A percentile compares a stretch with the other conserved stretches of the same genome.
Conservation (phyloP, 495 filamentous ascomycete genomes). For the Penicillium tannophilum region DNA sequence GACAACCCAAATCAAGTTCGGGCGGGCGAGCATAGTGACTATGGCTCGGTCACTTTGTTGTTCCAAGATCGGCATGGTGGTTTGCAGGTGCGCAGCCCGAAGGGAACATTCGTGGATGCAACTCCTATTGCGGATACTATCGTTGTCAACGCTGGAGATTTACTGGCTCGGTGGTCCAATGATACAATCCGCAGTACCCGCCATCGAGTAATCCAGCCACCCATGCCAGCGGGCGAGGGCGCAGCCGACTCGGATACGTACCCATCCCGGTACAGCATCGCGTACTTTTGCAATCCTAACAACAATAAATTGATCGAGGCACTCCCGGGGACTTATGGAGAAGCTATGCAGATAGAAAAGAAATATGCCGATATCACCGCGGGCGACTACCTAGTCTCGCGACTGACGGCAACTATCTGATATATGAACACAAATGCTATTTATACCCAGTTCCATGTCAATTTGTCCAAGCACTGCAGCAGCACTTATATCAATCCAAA, state of each 20-base stretch:
- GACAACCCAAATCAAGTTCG: constrained; percentile 74
- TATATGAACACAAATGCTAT: background rate
- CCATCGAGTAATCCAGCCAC: constrained; percentile 89
- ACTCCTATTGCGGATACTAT: constrained; percentile 81
- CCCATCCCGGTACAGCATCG: constrained; percentile 54
- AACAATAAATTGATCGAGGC: constrained; percentile 77
- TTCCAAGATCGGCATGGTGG: constrained; percentile 88
- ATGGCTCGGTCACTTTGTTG: constrained; percentile 83
- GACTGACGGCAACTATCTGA: constrained; percentile 66
- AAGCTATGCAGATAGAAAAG: constrained; percentile 59
- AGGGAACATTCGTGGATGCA: constrained; percentile 78
- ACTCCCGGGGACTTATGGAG: constrained; percentile 80
- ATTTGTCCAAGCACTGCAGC: background rate
- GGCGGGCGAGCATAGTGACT: constrained; percentile 86
- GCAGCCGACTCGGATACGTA: constrained; percentile 33
- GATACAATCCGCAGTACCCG: constrained; percentile 85
- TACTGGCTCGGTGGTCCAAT: constrained; percentile 89
- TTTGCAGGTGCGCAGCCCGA: constrained; percentile 78
- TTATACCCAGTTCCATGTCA: background rate
- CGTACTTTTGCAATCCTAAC: constrained; percentile 93
- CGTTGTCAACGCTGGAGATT: constrained; percentile 89
- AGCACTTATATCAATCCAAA: background rate
- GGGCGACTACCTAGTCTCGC: constrained; percentile 80
- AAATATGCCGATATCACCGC: constrained; percentile 80
- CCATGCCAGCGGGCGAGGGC: constrained; percentile 27